These are phyloP conservation scores for Candida mesenterica DNA, from an alignment of 1,139 yeast species.

Conservation along the genomic window DNA sequence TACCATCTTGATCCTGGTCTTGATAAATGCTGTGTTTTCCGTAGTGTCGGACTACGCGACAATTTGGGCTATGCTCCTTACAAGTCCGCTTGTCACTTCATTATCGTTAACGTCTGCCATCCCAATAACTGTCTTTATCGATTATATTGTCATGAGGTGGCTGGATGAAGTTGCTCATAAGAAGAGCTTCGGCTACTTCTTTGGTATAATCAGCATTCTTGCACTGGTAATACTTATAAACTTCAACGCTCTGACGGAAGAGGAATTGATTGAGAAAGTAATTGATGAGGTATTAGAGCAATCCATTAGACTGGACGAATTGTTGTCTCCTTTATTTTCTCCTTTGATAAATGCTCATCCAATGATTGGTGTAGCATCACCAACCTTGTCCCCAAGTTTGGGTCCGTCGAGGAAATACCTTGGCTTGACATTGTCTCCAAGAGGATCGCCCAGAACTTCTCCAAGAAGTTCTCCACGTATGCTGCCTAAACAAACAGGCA, in stretches of 20 bases:
- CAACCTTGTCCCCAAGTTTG: slow-evolving; percentile 13
- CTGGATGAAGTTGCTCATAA: slow-evolving; percentile 19
- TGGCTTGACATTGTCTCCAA: slow-evolving; percentile 4
- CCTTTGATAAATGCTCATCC: slow-evolving; percentile 29
- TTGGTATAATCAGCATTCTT: slow-evolving; percentile 48
- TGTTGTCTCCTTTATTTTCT: slow-evolving; percentile 46
- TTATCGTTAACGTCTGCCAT: slow-evolving; percentile 52
- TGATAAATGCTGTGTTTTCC: slow-evolving; percentile 45
- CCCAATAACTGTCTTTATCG: slow-evolving; percentile 51
- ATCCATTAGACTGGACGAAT: slow-evolving; percentile 46
- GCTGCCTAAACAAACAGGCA: slow-evolving; percentile 1
- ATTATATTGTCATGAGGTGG: slow-evolving; percentile 31
- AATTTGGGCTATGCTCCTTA: slow-evolving; percentile 49
- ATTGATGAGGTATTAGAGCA: slow-evolving; percentile 50
- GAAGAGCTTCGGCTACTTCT: slow-evolving; percentile 33
- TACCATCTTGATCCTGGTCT: slow-evolving; percentile 31
- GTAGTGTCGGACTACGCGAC: slow-evolving; percentile 51
- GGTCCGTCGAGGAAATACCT: slow-evolving; percentile 6
- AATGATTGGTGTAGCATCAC: slow-evolving; percentile 1
- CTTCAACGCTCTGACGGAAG: slow-evolving; percentile 40
- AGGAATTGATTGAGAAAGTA: slow-evolving; percentile 46
- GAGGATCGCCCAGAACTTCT: slow-evolving; percentile 11
- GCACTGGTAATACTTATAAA: slow-evolving; percentile 49
- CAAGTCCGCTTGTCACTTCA: slow-evolving; percentile 54
- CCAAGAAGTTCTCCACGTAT: slow-evolving; percentile 8